Conservation (phyloP, 768 basidiomycete genomes). For the Brasilioporus rufonigricans region DNA sequence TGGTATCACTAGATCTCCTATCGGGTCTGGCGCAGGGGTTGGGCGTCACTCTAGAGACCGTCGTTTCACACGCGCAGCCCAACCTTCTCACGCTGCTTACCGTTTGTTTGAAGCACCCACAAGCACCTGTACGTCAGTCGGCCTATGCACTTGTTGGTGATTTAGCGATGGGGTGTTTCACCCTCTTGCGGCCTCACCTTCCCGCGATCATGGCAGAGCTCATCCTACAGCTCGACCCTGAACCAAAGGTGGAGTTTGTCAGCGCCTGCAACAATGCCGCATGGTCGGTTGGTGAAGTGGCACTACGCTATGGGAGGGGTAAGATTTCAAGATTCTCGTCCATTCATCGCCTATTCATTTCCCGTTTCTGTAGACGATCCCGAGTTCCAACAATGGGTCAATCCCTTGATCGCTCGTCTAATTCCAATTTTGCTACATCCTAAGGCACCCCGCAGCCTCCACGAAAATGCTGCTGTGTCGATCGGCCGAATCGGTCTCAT, state of each 20-base stretch:
- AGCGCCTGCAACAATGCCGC: slow-evolving; percentile 99
- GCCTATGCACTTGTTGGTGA: slow-evolving; percentile 99
- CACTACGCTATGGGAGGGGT: slow-evolving; percentile 87
- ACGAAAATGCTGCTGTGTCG: slow-evolving; percentile 98
- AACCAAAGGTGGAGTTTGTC: slow-evolving; percentile 91
- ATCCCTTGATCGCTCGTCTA: slow-evolving; percentile 79
- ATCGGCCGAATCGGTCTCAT: slow-evolving; percentile 95
- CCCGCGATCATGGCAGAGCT: slow-evolving; percentile 88
- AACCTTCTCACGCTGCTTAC: slow-evolving; percentile 79
- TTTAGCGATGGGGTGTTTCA: slow-evolving; percentile 94
- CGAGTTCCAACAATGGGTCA: slow-evolving; percentile 92
- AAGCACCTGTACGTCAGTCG: slow-evolving; percentile 92
- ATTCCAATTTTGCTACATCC: slow-evolving; percentile 92
- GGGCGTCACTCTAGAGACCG: slow-evolving; percentile 68
- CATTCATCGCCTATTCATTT: slow-evolving; percentile 1
- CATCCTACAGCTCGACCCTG: slow-evolving; percentile 85
- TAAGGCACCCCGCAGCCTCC: slow-evolving; percentile 89
- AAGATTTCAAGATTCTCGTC: slow-evolving; percentile 4
- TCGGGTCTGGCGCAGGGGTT: slow-evolving; percentile 96
- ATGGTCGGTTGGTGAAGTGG: slow-evolving; percentile 99
- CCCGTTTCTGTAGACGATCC: slow-evolving; percentile 53
- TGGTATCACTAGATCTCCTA: slow-evolving; percentile 95
- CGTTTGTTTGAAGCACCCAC: slow-evolving; percentile 91
- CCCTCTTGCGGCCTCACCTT: slow-evolving; percentile 79
- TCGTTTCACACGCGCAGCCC: slow-evolving; percentile 70